These are phyloP conservation scores for Coemansia asiatica DNA, from an alignment of 192 early-diverging fungal species.

Conservation along the genomic window DNA sequence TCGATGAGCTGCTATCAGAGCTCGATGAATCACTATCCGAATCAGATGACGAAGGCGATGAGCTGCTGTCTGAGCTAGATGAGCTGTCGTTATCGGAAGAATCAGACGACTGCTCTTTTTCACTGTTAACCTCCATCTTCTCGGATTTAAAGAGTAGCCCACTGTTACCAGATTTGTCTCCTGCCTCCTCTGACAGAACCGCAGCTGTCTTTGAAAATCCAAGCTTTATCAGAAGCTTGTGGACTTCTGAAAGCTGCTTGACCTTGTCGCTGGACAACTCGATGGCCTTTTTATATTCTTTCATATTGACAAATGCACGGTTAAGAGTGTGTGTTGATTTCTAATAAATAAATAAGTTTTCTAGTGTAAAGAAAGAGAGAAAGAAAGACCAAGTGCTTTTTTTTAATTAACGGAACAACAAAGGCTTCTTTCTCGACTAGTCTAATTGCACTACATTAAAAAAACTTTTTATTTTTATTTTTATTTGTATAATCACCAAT, in stretches of 20 bases:
- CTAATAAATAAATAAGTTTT: too few relatives aligned
- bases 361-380: too few relatives aligned
- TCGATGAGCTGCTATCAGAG: background rate
- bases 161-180: constrained; percentile 9
- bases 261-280: constrained; percentile 12
- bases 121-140: background rate
- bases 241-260: constrained; percentile 25
- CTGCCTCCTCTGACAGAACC: constrained; percentile 26
- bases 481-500: too few relatives aligned
- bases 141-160: background rate
- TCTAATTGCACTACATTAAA: too few relatives aligned
- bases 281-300: background rate
- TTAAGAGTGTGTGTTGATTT: too few relatives aligned
- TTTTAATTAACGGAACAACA: too few relatives aligned
- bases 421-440: too few relatives aligned
- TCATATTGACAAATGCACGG: background rate
- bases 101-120: background rate
- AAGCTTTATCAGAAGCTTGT: constrained; percentile 23
- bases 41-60: background rate
- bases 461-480: too few relatives aligned
- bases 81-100: background rate
- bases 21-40: too few relatives aligned
- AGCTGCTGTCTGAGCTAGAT: constrained; percentile 7
- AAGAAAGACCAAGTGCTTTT: too few relatives aligned
- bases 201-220: constrained; percentile 27